Percentiles rank a stretch among this genome's conserved stretches.
phyloP scores from a whole-genome alignment of 345 rosid genomes.

The Gossypium turneri region DNA sequence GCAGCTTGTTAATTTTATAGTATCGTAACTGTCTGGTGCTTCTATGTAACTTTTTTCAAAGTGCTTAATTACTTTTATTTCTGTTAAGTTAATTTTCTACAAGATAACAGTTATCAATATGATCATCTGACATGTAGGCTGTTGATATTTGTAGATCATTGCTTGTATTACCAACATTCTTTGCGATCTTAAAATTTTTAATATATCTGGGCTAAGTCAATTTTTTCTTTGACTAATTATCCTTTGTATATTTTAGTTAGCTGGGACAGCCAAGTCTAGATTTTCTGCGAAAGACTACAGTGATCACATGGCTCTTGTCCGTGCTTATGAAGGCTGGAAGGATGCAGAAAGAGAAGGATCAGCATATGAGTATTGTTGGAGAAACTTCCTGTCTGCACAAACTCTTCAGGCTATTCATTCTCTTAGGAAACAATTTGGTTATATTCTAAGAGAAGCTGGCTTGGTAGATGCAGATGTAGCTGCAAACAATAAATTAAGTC shows the following conservation, averaged over 20 bases:
- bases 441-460: slow-evolving; percentile 82
- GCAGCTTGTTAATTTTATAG: too few relatives aligned
- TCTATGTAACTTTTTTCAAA: too few relatives aligned
- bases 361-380: slow-evolving; percentile 95
- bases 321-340: slow-evolving; percentile 99
- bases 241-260: slow-evolving; percentile 50
- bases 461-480: slow-evolving; percentile 59
- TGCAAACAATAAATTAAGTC: slow-evolving; percentile 74
- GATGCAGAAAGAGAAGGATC: slow-evolving; percentile 95
- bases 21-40: too few relatives aligned
- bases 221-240: slow-evolving; percentile 3
- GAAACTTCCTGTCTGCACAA: slow-evolving; percentile 91
- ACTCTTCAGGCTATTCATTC: slow-evolving; percentile 97
- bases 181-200: background rate
- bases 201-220: background rate
- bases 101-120: background rate
- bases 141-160: background rate
- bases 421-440: slow-evolving; percentile 82
- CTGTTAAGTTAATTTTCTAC: background rate
- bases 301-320: slow-evolving; percentile 98
- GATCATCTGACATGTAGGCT: background rate
- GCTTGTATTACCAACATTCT: too few relatives aligned
- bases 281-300: slow-evolving; percentile 98
- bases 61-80: too few relatives aligned
- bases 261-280: slow-evolving; percentile 91